Conservation (phyloP, 2,329 filamentous ascomycete species). For the Paramyrothecium roridum region DNA sequence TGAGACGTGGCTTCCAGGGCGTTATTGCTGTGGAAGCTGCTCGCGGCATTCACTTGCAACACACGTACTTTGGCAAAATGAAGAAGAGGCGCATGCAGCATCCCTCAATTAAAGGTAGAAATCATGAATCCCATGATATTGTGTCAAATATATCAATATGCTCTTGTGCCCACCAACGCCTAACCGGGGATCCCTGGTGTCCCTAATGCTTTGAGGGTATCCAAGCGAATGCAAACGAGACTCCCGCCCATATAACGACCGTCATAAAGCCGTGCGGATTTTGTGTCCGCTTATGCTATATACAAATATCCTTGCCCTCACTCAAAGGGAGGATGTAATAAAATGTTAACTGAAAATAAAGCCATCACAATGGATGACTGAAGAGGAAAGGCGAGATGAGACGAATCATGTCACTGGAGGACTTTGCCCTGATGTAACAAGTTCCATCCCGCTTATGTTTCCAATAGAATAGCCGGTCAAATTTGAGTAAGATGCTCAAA, state of each 20-base stretch:
- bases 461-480: too few species aligned
- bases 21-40: too few species aligned
- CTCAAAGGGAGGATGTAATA: slow-evolving; percentile 5
- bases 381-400: background rate
- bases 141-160: background rate
- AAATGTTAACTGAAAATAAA: background rate
- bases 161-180: slow-evolving; percentile 18
- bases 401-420: too few species aligned
- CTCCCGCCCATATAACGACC: slow-evolving; percentile 11
- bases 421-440: too few species aligned
- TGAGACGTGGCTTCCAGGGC: too few species aligned
- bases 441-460: too few species aligned
- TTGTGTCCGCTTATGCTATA: slow-evolving; percentile 3
- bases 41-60: too few species aligned
- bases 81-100: too few species aligned
- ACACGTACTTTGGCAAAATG: too few species aligned
- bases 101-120: too few species aligned
- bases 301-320: slow-evolving; percentile 3
- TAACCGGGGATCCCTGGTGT: slow-evolving; percentile 15
- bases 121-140: background rate
- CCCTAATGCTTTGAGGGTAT: slow-evolving; percentile 28
- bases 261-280: background rate
- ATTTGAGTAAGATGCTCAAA: slow-evolving; percentile 39
- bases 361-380: background rate
- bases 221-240: slow-evolving; percentile 22